Conservation (phyloP, 306 rosid species). For the Vicia sativa region DNA sequence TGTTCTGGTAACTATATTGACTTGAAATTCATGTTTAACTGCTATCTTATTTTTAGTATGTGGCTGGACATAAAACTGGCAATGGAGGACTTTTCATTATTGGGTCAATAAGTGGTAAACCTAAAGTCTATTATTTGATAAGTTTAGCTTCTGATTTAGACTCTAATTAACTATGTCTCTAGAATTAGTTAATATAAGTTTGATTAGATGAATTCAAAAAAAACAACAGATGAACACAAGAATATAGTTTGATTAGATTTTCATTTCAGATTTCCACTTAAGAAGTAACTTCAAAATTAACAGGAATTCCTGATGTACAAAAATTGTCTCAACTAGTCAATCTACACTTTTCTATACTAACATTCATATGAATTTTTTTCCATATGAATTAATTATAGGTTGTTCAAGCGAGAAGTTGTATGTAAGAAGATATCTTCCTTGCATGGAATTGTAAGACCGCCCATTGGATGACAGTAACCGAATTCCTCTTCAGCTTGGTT, state of each 20-base stretch:
- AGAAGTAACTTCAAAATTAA: not conserved
- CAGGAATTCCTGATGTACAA: not conserved
- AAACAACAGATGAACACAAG: not conserved
- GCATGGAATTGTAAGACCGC: constrained; percentile 57
- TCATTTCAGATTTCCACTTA: constrained; percentile 6
- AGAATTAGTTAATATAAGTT: too few species aligned
- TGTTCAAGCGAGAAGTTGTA: constrained; percentile 36
- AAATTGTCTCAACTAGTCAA: constrained; percentile 24
- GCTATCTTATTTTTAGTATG: not conserved
- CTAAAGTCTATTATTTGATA: not conserved
- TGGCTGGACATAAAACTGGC: not conserved
- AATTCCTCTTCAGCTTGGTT: too few species aligned
- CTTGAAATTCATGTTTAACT: constrained; percentile 10
- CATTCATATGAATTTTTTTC: too few species aligned
- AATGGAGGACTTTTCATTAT: constrained; percentile 4
- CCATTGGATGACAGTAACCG: not conserved
- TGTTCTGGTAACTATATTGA: not conserved
- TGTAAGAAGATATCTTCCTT: constrained; percentile 46
- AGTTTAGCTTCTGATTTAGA: not conserved
- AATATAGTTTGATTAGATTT: constrained; percentile 2
- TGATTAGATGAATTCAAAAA: too few species aligned
- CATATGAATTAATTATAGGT: constrained; percentile 2
- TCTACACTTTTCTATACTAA: not conserved
- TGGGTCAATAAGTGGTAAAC: not conserved
- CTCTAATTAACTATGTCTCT: too few species aligned